Evolutionary conservation across 305 asterid genomes (phyloP), one percentile per base, ranked within the genome.

Genomic region (Fraxinus ornus): DNA sequence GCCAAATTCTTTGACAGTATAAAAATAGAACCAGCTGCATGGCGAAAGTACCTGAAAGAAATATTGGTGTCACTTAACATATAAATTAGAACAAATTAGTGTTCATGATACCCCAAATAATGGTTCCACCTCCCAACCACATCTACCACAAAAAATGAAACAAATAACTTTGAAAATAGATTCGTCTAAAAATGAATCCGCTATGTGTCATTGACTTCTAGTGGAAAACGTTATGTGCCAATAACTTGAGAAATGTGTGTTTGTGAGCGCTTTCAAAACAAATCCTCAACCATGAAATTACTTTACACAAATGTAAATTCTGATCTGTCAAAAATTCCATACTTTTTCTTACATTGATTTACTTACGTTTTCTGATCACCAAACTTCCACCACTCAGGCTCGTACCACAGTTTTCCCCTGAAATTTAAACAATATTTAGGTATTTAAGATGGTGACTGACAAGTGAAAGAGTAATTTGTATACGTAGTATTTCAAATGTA

Each of bases 301-400:
- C 15, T 64, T 21, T 64, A 22, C 33, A 64, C 17, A 0, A 66
- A 66, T 68, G 37, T 26, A 68, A 68, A 3, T 21, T 68, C 37
- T 26, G 24, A 10, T 30, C 36, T 4, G n/a, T 47, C 5, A 47
- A 10, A 28, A 12, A 26, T 28, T 17, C 1, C 36, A 26, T 66
- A 12, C 6, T 66, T 66, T 66, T 13, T 30, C 68, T 49, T n/a
- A 36, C 6, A 72, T 36, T 24, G 73, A 30, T 52, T 62, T 37
- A 89, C 95, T 94, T 92, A 95, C 99, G 96, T 83, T 90, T 95
- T 95, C 89, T 88, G 93, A 86, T 94, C 98, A 78, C 99, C 97
- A 83, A 95, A 95, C 88, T 95, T 95, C 98, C 99, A 95, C 98
- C 98, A 95, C 78, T 94, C 98, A 26, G 99, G 97, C 85, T 95